These are phyloP conservation scores for Mycena epipterygia DNA, from an alignment of 768 basidiomycete species.

Conservation along the genomic window DNA sequence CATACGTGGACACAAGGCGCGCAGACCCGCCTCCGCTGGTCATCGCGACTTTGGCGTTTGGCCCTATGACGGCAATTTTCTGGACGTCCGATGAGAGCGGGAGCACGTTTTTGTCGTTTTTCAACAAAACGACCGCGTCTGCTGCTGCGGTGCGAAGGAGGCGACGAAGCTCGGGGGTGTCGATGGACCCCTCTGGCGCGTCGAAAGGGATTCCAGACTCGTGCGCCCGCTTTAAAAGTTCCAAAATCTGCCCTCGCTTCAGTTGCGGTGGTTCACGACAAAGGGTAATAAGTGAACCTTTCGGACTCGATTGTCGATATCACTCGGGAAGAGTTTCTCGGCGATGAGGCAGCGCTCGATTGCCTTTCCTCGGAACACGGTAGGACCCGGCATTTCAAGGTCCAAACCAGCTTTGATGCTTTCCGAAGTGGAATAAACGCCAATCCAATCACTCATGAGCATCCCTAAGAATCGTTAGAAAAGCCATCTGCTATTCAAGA, in stretches of 20 bases:
- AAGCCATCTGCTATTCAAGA: neutral
- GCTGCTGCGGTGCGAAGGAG: slow-evolving; percentile 66
- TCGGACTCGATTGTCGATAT: slow-evolving; percentile 56
- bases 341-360: slow-evolving; percentile 53
- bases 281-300: slow-evolving; percentile 43
- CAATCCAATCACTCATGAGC: slow-evolving; percentile 74
- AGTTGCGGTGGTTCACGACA: neutral
- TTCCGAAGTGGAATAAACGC: slow-evolving; percentile 61
- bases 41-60: slow-evolving; percentile 67
- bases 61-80: slow-evolving; percentile 73
- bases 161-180: slow-evolving; percentile 61
- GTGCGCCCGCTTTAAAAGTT: slow-evolving; percentile 60
- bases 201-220: slow-evolving; percentile 69
- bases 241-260: slow-evolving; percentile 55
- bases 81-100: slow-evolving; percentile 55
- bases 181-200: slow-evolving; percentile 59
- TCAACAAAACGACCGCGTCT: slow-evolving; percentile 70
- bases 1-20: slow-evolving; percentile 62
- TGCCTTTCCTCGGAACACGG: slow-evolving; percentile 62
- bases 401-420: slow-evolving; percentile 75
- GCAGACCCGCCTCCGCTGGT: slow-evolving; percentile 76
- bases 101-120: slow-evolving; percentile 67
- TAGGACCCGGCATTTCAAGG: slow-evolving; percentile 74
- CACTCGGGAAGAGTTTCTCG: slow-evolving; percentile 58
- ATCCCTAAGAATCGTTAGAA: slow-evolving; percentile 46